Evolutionary conservation across 2,329 filamentous ascomycete genomes (phyloP), one percentile per base, ranked within the genome.

Genomic region (Coleophoma crateriformis): DNA sequence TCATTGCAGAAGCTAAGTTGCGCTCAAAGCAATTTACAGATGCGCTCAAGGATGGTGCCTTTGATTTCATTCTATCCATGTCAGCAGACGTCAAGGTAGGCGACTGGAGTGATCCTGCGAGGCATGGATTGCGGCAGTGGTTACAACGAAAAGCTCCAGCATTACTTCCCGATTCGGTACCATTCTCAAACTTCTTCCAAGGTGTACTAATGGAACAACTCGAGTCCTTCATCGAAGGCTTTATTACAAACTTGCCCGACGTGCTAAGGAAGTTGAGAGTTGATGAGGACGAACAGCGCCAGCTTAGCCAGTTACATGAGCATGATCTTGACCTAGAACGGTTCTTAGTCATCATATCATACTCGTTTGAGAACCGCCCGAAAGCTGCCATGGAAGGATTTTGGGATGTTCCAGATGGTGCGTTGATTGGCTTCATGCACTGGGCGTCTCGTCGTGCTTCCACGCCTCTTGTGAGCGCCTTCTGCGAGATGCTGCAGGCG

Each of bases 371-470:
- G 61, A 83, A 86, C 32, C 85, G 90, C 34, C 81, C 87, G 14
- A 89, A 96, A 46, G 87, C 90, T 22, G 89, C 91, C 10, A 82
- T 88, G 61, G 59, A 65, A 19, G 87, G 85, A 42, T 97, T 97
- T 59, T 99, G 94, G 94, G 80, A 81, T 33, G 91, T 96, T 63
- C 84, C 87, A 2, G 94, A 99, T 61, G 90, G 90, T 63, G 96
- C 96, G 58, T 74, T 99, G 33, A 88, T 91, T 54, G 94, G 94
- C 0, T 99, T 99, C 64, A 78, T 99, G 65, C 88, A 95, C 56
- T 99, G 94, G 94, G 88, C 91, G n/a, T 96, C 94, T 3, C 86
- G 90, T 58, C 80, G 94, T 60, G 90, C 95, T 53, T 96, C 95
- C 0, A 96, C 95, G 0, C 94, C 94, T n/a, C 79, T 96, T 20